A percentile compares a stretch with the other conserved stretches of the same genome.
Evolutionary conservation across 225 moss, liverwort and hornwort genomes (phyloP).

Genomic region (Takakia lepidozioides): DNA sequence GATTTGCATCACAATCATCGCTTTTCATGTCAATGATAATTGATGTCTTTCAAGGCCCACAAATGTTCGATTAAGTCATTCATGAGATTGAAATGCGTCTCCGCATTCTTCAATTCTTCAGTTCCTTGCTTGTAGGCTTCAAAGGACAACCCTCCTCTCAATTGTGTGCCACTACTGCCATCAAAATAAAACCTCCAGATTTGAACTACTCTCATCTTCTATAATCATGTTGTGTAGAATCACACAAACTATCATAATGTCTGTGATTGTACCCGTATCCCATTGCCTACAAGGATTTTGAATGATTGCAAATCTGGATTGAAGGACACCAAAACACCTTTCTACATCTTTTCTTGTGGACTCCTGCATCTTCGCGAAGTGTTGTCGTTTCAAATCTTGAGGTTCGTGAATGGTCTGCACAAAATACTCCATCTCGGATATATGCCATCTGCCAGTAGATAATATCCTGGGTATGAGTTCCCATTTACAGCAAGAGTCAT

Average conservation of each 20-base stretch:
- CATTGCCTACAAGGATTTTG: slow-evolving; percentile 1
- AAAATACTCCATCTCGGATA: slow-evolving; percentile 1
- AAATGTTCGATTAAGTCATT: no score
- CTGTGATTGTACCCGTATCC: not conserved
- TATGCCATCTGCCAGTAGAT: not conserved
- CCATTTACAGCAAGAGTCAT: not conserved
- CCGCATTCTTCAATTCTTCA: no score
- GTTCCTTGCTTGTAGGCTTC: not conserved
- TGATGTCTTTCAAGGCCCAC: no score
- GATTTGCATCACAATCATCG: no score
- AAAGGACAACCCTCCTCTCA: not conserved
- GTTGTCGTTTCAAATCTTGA: not conserved
- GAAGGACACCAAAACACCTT: slow-evolving; percentile 1
- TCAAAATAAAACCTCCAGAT: not conserved
- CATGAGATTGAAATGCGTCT: no score
- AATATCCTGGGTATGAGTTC: slow-evolving; percentile 2
- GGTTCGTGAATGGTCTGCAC: not conserved
- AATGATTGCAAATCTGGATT: slow-evolving; percentile 2
- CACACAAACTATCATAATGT: not conserved
- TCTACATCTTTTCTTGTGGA: slow-evolving; percentile 3
- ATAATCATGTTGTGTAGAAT: slow-evolving; percentile 2
- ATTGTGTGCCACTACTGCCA: not conserved
- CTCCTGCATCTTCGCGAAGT: slow-evolving; percentile 5
- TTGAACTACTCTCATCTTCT: not conserved
- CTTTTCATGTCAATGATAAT: no score